Base-by-base conservation (phyloP, 176 grass and related monocot genomes). In the Hsuehochloa calcarea region DNA sequence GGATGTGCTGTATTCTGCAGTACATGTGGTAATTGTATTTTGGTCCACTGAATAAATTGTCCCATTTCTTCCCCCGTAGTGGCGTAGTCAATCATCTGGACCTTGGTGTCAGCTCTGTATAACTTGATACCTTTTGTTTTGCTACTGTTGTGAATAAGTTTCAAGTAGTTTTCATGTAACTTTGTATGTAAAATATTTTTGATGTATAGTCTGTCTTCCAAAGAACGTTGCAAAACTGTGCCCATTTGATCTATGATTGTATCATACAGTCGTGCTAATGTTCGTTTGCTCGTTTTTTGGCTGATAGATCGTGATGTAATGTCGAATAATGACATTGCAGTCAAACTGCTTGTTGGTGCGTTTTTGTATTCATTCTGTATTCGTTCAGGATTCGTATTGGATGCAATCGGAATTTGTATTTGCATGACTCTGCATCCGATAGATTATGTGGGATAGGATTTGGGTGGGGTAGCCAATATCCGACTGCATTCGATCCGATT, bases 21-120 rank as follows among this genome's bases (percentile, higher is more conserved):
- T 71, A 59, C 15, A 71, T 70, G 50, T 43, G 37, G 67, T 22
- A 77, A 17, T 44, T 87, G 69, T 67, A 67, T 75, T 51, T 81
- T 59, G 60, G 85, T 45, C 26, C 60, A 64, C 22, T 3, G 3
- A 77, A 80, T 39, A 87, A 66, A 45, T 40, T 11, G 9, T 1
- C 68, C 52, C 16, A 27, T 77, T 52, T 77, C 1, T 64, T 85
- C 40, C 15, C 12, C 6, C 9, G 3, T 75, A 50, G 15, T 56
- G 2, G 15, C 9, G 22, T n/a, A 64, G 25, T 15, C 61, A 64
- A 15, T 73, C 5, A 69, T 22, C 27, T 78, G 49, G 15, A 47
- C 26, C 10, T 76, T 65, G n/a, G 49, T 46, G 16, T 19, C 4
- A 63, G 75, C 8, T 12, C 3, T 84, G 61, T 43, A 56, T 39